Conservation (phyloP, 2,329 filamentous ascomycete species). For the Cladobotryum protrusum region DNA sequence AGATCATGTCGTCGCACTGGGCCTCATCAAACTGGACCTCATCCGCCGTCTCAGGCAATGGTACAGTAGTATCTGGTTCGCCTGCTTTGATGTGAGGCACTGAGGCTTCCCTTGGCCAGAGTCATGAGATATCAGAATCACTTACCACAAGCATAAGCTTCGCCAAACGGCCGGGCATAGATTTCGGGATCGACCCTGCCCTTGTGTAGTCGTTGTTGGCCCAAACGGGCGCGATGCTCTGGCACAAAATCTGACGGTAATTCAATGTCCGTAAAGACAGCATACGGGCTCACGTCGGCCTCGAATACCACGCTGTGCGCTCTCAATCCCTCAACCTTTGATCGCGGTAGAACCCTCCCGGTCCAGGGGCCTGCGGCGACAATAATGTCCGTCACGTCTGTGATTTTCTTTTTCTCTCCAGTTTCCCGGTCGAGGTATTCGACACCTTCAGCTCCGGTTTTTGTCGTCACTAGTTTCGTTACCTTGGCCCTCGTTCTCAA, state of each 20-base stretch:
- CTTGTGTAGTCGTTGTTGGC: slow-evolving; percentile 47
- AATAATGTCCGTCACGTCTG: slow-evolving; percentile 47
- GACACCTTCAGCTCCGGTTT: slow-evolving; percentile 53
- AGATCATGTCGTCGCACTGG: slow-evolving; percentile 78
- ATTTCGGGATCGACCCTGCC: slow-evolving; percentile 80
- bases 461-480: slow-evolving; percentile 54
- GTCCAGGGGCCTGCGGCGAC: slow-evolving; percentile 60
- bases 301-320: slow-evolving; percentile 62
- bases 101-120: background rate
- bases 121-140: background rate
- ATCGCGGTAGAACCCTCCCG: slow-evolving; percentile 48
- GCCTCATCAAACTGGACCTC: slow-evolving; percentile 67
- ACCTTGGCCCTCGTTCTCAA: slow-evolving; percentile 62
- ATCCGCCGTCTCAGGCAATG: slow-evolving; percentile 69
- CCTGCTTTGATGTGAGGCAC: slow-evolving; percentile 29
- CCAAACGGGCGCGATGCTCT: slow-evolving; percentile 40
- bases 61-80: slow-evolving; percentile 70
- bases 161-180: slow-evolving; percentile 80
- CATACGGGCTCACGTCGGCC: slow-evolving; percentile 62
- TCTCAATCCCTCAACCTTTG: slow-evolving; percentile 52
- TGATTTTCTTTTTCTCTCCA: slow-evolving; percentile 29
- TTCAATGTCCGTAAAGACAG: slow-evolving; percentile 80
- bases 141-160: slow-evolving; percentile 85
- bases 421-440: slow-evolving; percentile 48
- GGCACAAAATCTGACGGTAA: slow-evolving; percentile 60